These are phyloP conservation scores for Mucor mucedo DNA, from an alignment of 371 early-diverging fungal species.

Conservation along the genomic window DNA sequence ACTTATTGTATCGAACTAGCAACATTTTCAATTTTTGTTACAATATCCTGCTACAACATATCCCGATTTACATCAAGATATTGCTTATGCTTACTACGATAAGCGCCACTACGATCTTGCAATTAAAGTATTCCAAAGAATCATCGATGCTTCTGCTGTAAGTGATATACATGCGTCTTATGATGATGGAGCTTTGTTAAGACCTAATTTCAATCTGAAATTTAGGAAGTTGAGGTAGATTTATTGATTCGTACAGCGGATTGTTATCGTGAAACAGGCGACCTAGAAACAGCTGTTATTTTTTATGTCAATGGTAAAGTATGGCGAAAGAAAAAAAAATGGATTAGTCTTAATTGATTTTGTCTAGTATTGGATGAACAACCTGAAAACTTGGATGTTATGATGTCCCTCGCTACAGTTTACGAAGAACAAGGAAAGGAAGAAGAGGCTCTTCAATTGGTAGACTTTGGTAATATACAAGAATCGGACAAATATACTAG, in stretches of 20 bases:
- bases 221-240: conserved; percentile 54
- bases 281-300: conserved; percentile 67
- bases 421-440: conserved; percentile 86
- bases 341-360: neutral
- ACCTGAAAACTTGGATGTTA: conserved; percentile 75
- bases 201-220: neutral
- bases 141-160: conserved; percentile 64
- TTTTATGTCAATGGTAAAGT: conserved; percentile 54
- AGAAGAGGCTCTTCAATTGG: conserved; percentile 71
- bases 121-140: conserved; percentile 62
- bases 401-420: conserved; percentile 78
- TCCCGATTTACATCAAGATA: conserved; percentile 81
- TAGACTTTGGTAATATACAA: conserved; percentile 51
- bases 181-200: too few species aligned
- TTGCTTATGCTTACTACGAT: conserved; percentile 82
- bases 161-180: neutral
- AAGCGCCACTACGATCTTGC: conserved; percentile 71
- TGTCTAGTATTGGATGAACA: conserved; percentile 48
- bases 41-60: conserved; percentile 60
- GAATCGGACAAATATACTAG: neutral
- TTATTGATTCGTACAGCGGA: conserved; percentile 65
- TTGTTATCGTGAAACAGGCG: conserved; percentile 74
- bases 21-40: conserved; percentile 73
- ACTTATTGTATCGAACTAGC: conserved; percentile 29
- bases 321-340: neutral